Evolutionary conservation across 2,329 filamentous ascomycete genomes (phyloP), one percentile per base, ranked within the genome.

Genomic region (Calonectria henricotiae): DNA sequence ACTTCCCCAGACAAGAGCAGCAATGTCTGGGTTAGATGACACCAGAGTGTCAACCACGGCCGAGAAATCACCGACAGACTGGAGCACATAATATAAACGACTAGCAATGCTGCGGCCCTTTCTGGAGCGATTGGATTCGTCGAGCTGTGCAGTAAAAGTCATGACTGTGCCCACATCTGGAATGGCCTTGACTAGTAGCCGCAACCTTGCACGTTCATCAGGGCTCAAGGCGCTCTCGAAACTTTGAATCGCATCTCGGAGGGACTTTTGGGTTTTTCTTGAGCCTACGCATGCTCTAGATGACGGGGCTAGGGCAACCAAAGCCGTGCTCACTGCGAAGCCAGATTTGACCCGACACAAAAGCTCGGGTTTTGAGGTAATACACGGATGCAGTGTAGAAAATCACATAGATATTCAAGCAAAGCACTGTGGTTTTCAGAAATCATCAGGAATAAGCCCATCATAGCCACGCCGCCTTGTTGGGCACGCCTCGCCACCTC

Each of bases 1-100:
- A 47, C 81, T 83, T 1, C 84, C 84, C 85, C 83, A 86, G 23
- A 86, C 78, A 2, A 85, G 73, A 4, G 82, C 82, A 7, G 84
- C 80, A 27, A 84, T 80, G 25, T 77, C 73, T 1, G 80, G 80
- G 64, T 83, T 71, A 0, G 82, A 80, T 1, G 81, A 82, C 27
- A 82, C 79, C n/a, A 81, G 82, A 1, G 80, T 83, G 20, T 82
- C 79, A 2, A 84, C 65, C 15, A 84, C 64, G 17, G 74, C 54
- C 6, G 80, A 81, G 64, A 85, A 85, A 1, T 79, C 75, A 17
- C 82, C 80, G 5, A 84, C 76, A 7, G 81, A 83, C 13, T 79
- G 71, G 12, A 86, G 75, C 13, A 85, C 72, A 0, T 76, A 71
- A 41, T 68, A 55, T 0, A 84, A 61, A 2, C 81, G 76, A 23